A percentile compares a stretch with the other conserved stretches of the same genome.
Conservation (phyloP, 1,284 basidiomycete genomes). For the Heliocybe sulcata region DNA sequence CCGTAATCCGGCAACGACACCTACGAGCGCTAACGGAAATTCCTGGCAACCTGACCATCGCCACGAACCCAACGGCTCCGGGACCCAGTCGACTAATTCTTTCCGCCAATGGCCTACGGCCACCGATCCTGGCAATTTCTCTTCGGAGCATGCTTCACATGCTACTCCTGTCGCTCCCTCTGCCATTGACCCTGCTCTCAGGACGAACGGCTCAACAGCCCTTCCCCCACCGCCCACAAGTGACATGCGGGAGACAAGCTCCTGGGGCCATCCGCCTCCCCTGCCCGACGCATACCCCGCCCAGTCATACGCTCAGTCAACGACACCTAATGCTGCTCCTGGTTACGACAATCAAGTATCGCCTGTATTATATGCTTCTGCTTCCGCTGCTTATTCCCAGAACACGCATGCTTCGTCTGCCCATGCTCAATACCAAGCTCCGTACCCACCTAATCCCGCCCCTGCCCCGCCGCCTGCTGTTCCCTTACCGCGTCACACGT, state of each 20-base stretch:
- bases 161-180: not conserved
- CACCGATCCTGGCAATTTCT: not conserved
- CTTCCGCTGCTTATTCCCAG: slow-evolving; percentile 28
- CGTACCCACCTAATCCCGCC: slow-evolving; percentile 23
- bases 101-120: not conserved
- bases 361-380: slow-evolving; percentile 23
- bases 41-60: not conserved
- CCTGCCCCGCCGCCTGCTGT: slow-evolving; percentile 26
- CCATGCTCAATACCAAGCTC: slow-evolving; percentile 19
- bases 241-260: slow-evolving; percentile 5
- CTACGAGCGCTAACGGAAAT: slow-evolving; percentile 9
- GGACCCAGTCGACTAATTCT: not conserved
- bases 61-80: slow-evolving; percentile 9
- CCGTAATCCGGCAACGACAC: slow-evolving; percentile 27
- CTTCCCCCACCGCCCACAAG: not conserved
- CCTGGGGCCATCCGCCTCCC: slow-evolving; percentile 19
- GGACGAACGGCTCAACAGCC: not conserved
- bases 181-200: not conserved
- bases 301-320: not conserved
- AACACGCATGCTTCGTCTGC: slow-evolving; percentile 19
- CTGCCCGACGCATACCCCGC: slow-evolving; percentile 25
- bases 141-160: not conserved
- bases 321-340: not conserved
- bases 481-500: slow-evolving; percentile 55
- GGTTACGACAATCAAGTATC: not conserved